phyloP scores from a whole-genome alignment of 164 flowering plant genomes.

The Protea cynaroides region DNA sequence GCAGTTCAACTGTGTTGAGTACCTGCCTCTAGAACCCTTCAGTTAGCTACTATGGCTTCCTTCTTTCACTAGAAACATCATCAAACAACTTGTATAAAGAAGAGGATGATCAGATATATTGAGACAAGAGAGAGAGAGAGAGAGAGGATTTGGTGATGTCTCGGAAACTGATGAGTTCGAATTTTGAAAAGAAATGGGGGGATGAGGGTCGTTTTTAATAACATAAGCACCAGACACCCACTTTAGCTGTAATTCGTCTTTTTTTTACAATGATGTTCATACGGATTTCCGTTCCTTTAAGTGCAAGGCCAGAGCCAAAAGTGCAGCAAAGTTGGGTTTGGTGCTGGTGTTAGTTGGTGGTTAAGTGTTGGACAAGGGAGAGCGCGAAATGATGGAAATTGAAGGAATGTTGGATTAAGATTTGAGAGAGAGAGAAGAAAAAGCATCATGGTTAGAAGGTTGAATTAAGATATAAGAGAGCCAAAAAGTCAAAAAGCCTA shows the following conservation, averaged over 20 bases:
- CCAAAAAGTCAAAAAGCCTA: slow-evolving; percentile 3
- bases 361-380: slow-evolving; percentile 48
- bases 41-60: no score
- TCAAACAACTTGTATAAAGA: neutral
- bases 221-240: no score
- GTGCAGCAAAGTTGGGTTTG: neutral
- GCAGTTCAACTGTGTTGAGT: no score
- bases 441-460: slow-evolving; percentile 21
- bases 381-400: slow-evolving; percentile 15
- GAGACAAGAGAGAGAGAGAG: neutral
- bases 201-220: no score
- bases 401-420: slow-evolving; percentile 24
- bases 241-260: no score
- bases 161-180: no score
- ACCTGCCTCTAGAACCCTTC: no score
- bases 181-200: no score
- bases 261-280: slow-evolving; percentile 16
- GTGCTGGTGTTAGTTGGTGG: slow-evolving; percentile 44
- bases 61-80: neutral
- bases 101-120: slow-evolving; percentile 7
- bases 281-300: slow-evolving; percentile 50
- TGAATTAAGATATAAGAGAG: neutral
- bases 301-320: slow-evolving; percentile 34
- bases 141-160: neutral
- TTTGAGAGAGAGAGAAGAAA: neutral